Base-by-base conservation (phyloP, 208 protist species). In the Porcisia hertigi region DNA sequence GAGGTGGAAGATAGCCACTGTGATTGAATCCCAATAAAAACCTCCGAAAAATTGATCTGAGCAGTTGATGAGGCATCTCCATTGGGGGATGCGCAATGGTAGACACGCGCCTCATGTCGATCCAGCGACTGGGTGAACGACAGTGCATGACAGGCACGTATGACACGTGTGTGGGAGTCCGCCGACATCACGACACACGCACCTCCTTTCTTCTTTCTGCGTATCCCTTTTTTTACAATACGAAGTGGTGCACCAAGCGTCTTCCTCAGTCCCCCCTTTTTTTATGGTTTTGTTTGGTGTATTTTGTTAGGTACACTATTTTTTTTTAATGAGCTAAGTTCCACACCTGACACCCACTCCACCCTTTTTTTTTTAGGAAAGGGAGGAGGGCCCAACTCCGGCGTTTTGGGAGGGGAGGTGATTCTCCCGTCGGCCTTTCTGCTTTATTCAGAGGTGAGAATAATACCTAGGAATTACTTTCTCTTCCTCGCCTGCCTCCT, bases 271-370 rank as follows among this genome's bases (percentile, higher is more conserved):
- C 30, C 30, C 30, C 2, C 7, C 16, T 25, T 45, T 11, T 41
- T 23, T 8, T 16, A 12, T 20, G 18, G 12, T 43, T 39, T 36
- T 43, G 5, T 49, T 36, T 62, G 20, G 5, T 47, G 49, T 45
- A 25, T 34, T 54, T 71, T 71, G 66, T 14, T 72, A 59, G 59
- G 66, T 71, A 72, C 69, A 72, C 53, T 72, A 43, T 18, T 36
- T 52, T 52, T 16, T 5, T 30, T 72, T 72, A 72, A 72, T 39
- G 25, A 53, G 20, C 69, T 72, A 72, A 72, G 69, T 72, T 59
- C 52, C 43, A 36, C 59, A 72, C 49, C n/a, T 60, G 45, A 52
- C 47, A 30, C 47, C 49, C 14, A 25, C 59, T 7, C 1, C 45
- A 36, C 11, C 23, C 14, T 54, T n/a, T 18, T 43, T 20, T 65